Evolutionary conservation across 2,329 filamentous ascomycete species (phyloP), one percentile per base, ranked within the genome.

Genomic region (Blumeriella jaapii): DNA sequence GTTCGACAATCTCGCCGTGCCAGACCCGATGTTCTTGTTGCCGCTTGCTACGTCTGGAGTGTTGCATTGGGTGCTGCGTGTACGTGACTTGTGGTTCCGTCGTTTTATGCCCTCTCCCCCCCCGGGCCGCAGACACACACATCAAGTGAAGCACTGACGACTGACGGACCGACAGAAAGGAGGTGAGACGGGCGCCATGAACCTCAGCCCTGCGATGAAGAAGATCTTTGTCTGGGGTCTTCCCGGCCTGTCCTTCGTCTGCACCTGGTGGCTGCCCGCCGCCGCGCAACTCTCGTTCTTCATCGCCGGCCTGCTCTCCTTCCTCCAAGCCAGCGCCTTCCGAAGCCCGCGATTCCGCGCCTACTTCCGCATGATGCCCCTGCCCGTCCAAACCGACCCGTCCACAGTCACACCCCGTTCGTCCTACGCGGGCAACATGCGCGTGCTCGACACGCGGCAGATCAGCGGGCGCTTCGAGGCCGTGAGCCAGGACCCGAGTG

Each of bases 11-110:
- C 59, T 98, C 43, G 78, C 84, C 0, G 54, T 75, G 14, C 58
- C 71, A 2, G 91, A 98, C 58, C 89, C 91, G 0, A 78, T 68
- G 50, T 89, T 73, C 48, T 57, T 91, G 25, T 61, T 96, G 19
- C 91, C 91, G 2, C 44, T 74, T 2, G 38, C 67, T 1, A 74
- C 76, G 3, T 68, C 75, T 74, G 35, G 68, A 81, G 57, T 71
- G 68, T 46, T 47, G 63, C 17, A 68, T 74, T 32, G 26, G 27
- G 36, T 55, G 13, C 30, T 56, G n/a, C 50, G 39, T 18, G 53
- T 56, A 41, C 26, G 50, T 40, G n/a, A n/a, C n/a, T n/a, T n/a
- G n/a, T n/a, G n/a, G n/a, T n/a, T n/a, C n/a, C n/a, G n/a, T 29
- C 12, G 31, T 34, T 16, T 20, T 11, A 17, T 15, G 6, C 19